A percentile compares a stretch with the other conserved stretches of the same genome.
These are phyloP conservation scores for Epichloe bromicola DNA, from an alignment of 2,329 filamentous ascomycete species.

Conservation along the genomic window DNA sequence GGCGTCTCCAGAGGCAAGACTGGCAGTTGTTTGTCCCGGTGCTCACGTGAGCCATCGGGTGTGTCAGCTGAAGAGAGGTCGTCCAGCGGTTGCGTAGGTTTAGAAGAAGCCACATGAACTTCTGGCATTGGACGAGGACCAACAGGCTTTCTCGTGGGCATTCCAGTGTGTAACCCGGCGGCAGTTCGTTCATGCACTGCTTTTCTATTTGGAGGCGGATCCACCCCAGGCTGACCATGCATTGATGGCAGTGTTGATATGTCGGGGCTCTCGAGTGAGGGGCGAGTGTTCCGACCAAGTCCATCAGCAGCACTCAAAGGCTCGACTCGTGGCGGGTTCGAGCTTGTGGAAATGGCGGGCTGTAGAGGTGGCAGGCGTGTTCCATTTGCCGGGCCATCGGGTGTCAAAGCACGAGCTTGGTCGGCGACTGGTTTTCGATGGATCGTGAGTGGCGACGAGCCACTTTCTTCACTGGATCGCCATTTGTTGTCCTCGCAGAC, in stretches of 20 bases:
- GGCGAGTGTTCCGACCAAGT: background rate
- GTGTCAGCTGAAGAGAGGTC: background rate
- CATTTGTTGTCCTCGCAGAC: slow-evolving; percentile 19
- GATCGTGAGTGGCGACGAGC: slow-evolving; percentile 30
- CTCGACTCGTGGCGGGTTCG: background rate
- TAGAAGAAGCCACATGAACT: background rate
- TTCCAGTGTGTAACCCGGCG: slow-evolving; percentile 7
- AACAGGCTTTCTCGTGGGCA: slow-evolving; percentile 16
- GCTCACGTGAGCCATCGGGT: background rate
- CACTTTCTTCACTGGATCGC: slow-evolving; percentile 30
- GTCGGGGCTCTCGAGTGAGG: background rate
- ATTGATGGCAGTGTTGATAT: background rate
- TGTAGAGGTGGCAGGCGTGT: slow-evolving; percentile 1
- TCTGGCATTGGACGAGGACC: slow-evolving; percentile 12
- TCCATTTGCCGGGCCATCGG: slow-evolving; percentile 11
- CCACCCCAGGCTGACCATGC: background rate
- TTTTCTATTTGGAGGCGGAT: background rate
- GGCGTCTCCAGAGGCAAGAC: background rate
- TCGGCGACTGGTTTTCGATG: slow-evolving; percentile 38
- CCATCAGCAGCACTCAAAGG: background rate
- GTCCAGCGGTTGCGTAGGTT: background rate
- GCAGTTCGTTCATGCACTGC: slow-evolving; percentile 3
- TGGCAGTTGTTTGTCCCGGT: background rate
- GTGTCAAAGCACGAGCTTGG: slow-evolving; percentile 15
- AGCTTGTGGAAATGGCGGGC: background rate